These are phyloP conservation scores for Linderniella brevidens DNA, from an alignment of 257 asterid genomes.

Conservation along the genomic window DNA sequence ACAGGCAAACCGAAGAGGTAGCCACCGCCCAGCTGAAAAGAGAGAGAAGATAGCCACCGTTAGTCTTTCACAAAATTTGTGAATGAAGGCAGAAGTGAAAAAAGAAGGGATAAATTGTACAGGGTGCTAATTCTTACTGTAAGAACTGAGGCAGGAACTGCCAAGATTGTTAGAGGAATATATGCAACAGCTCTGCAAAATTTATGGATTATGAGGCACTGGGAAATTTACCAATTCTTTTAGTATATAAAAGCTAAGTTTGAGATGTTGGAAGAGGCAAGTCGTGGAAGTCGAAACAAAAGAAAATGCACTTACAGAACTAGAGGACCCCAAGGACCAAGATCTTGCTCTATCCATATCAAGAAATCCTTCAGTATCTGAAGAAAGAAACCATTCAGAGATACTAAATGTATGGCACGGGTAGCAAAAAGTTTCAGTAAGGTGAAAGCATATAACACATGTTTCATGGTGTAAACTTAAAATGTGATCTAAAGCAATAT, in stretches of 20 bases:
- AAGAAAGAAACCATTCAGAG: constrained; percentile 2
- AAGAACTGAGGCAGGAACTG: constrained; percentile 94
- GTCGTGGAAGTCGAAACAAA: no score
- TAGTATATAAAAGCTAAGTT: not conserved
- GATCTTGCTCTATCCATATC: constrained; percentile 80
- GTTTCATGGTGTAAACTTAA: not conserved
- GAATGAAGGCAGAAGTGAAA: not conserved
- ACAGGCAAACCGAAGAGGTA: constrained; percentile 96
- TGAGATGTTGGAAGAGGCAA: not conserved
- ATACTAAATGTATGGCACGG: not conserved
- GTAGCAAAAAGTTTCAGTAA: constrained; percentile 10
- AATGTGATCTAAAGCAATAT: not conserved
- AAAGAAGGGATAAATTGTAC: not conserved
- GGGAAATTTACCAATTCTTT: constrained; percentile 8
- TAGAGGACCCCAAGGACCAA: constrained; percentile 99
- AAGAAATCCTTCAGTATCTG: constrained; percentile 89
- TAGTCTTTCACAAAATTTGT: not conserved
- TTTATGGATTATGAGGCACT: no score
- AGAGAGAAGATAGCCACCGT: constrained; percentile 4
- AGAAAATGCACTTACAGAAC: constrained; percentile 58
- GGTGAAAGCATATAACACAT: not conserved
- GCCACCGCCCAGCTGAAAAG: constrained; percentile 91
- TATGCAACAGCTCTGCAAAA: constrained; percentile 82
- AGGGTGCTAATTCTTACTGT: constrained; percentile 36
- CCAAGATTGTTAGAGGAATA: constrained; percentile 80